Evolutionary conservation across 441 rosid genomes (phyloP).

Genomic region (Euphorbia schlechtendalii): DNA sequence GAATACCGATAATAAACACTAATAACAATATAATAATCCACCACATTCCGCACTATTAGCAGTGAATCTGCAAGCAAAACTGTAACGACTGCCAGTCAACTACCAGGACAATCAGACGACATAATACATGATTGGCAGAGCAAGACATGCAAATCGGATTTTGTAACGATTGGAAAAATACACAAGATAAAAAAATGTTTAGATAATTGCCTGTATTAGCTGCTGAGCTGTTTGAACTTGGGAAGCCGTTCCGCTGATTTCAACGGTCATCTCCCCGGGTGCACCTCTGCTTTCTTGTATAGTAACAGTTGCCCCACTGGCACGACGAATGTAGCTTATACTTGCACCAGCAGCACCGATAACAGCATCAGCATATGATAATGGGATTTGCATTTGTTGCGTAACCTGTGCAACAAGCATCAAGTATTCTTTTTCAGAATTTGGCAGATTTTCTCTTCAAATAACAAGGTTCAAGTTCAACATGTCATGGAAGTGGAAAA

Average conservation of each 20-base stretch:
- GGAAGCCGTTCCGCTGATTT: slow-evolving; percentile 88
- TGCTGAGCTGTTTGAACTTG: slow-evolving; percentile 99
- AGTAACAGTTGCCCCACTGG: slow-evolving; percentile 93
- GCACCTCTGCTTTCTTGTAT: slow-evolving; percentile 92
- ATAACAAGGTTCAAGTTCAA: too few species aligned
- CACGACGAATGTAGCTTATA: slow-evolving; percentile 90
- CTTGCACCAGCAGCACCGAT: slow-evolving; percentile 92
- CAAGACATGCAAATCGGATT: neutral
- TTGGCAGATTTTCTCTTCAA: too few species aligned
- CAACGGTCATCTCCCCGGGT: slow-evolving; percentile 97
- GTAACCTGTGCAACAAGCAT: slow-evolving; percentile 42
- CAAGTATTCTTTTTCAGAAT: too few species aligned
- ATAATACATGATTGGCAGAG: too few species aligned
- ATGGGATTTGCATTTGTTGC: slow-evolving; percentile 90
- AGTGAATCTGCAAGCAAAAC: neutral
- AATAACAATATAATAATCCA: too few species aligned
- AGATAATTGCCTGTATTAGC: slow-evolving; percentile 61
- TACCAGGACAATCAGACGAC: neutral
- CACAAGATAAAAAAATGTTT: slow-evolving; percentile 2
- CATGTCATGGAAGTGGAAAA: neutral
- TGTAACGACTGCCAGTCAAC: neutral
- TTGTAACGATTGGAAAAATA: neutral
- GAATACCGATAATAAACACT: neutral
- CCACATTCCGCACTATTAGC: neutral
- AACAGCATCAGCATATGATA: slow-evolving; percentile 91